Conservation (phyloP, 1,284 basidiomycete species). For the Leccinum subfulvum region DNA sequence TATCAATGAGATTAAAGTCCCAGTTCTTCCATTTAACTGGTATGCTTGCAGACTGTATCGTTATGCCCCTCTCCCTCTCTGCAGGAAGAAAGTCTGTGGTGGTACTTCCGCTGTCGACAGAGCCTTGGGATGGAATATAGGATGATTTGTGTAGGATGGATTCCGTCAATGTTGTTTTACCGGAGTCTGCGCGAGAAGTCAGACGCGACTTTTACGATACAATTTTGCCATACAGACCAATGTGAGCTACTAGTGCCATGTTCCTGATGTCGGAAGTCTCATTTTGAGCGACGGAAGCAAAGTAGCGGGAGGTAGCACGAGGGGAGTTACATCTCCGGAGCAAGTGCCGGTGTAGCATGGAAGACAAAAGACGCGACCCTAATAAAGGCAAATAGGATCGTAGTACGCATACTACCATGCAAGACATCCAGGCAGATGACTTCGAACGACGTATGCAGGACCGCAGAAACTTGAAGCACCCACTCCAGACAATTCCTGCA, state of each 20-base stretch:
- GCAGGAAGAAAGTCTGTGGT: constrained; percentile 90
- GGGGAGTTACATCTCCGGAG: constrained; percentile 16
- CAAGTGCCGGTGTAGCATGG: constrained; percentile 21
- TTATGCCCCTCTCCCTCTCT: constrained; percentile 87
- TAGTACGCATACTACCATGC: constrained; percentile 10
- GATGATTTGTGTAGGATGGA: constrained; percentile 78
- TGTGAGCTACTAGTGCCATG: constrained; percentile 82
- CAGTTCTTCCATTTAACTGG: constrained; percentile 86
- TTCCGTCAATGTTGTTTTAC: constrained; percentile 89
- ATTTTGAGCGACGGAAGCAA: constrained; percentile 20
- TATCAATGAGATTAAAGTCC: constrained; percentile 86
- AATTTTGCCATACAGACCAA: constrained; percentile 48
- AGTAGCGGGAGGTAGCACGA: constrained; percentile 17
- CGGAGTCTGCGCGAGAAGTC: constrained; percentile 62
- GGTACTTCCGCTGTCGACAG: constrained; percentile 87
- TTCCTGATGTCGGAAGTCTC: constrained; percentile 55
- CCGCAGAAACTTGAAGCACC: constrained; percentile 37
- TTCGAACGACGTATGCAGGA: constrained; percentile 50
- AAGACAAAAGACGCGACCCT: constrained; percentile 2
- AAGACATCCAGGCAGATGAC: constrained; percentile 30
- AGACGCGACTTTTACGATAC: constrained; percentile 7
- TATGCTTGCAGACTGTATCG: constrained; percentile 89
- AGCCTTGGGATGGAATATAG: constrained; percentile 72
- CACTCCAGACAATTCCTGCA: constrained; percentile 57
- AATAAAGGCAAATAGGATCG: constrained; percentile 21